A percentile compares a stretch with the other conserved stretches of the same genome.
Conservation (phyloP, 1,284 basidiomycete species). For the Hemileccinum hortonii region DNA sequence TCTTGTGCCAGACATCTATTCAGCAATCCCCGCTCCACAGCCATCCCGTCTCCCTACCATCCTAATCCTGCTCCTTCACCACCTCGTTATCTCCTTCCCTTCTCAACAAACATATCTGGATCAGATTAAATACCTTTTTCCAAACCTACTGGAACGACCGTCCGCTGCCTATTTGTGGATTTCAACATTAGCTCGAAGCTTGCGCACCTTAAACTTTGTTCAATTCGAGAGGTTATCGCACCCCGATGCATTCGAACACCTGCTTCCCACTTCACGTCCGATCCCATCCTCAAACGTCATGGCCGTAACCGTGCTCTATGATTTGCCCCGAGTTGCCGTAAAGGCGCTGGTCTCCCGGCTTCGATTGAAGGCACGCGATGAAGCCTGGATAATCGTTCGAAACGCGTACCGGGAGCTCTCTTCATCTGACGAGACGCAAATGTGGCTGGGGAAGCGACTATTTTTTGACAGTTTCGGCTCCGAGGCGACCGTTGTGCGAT, state of each 20-base stretch:
- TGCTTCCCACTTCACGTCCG: slow-evolving; percentile 15
- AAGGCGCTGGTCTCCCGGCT: slow-evolving; percentile 45
- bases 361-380: slow-evolving; percentile 49
- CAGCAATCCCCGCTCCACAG: slow-evolving; percentile 23
- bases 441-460: slow-evolving; percentile 55
- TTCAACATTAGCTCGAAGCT: slow-evolving; percentile 41
- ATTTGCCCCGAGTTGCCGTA: slow-evolving; percentile 45
- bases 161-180: slow-evolving; percentile 49
- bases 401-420: slow-evolving; percentile 64
- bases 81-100: slow-evolving; percentile 55
- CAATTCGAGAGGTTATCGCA: slow-evolving; percentile 46
- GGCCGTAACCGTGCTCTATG: not conserved
- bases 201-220: slow-evolving; percentile 54
- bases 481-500: slow-evolving; percentile 31
- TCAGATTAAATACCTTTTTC: slow-evolving; percentile 43
- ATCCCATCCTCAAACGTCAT: slow-evolving; percentile 2
- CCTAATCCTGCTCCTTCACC: slow-evolving; percentile 53
- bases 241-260: slow-evolving; percentile 26
- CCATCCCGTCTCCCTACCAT: slow-evolving; percentile 33
- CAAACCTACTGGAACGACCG: slow-evolving; percentile 35
- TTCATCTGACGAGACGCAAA: slow-evolving; percentile 39
- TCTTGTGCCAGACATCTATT: slow-evolving; percentile 52
- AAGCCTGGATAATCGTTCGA: slow-evolving; percentile 59
- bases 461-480: slow-evolving; percentile 32
- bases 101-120: slow-evolving; percentile 56